Percentiles rank a stretch among this genome's conserved stretches.
Conservation (phyloP, 2,329 filamentous ascomycete species). For the Lithohypha guttulata region DNA sequence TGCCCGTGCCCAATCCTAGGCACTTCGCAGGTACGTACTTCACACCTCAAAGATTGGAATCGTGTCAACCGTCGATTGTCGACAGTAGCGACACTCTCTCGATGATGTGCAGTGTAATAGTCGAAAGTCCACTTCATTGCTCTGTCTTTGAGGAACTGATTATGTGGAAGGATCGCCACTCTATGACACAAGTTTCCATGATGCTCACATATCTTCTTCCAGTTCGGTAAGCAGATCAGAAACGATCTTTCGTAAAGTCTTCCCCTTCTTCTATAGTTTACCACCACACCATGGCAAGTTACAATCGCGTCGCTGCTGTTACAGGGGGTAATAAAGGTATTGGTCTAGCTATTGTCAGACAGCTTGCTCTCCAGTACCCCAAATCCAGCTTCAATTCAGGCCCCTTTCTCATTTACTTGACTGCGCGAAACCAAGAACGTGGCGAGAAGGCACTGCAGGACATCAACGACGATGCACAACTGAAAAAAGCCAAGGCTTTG, state of each 20-base stretch:
- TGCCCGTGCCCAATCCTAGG: too few relatives aligned
- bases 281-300: constrained; percentile 25
- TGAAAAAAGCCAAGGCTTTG: constrained; percentile 39
- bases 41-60: too few relatives aligned
- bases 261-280: neutral
- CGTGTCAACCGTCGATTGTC: too few relatives aligned
- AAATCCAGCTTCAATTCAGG: constrained; percentile 38
- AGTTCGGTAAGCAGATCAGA: too few relatives aligned
- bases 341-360: constrained; percentile 41
- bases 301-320: constrained; percentile 38
- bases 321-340: constrained; percentile 44
- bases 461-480: constrained; percentile 34
- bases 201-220: too few relatives aligned
- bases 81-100: too few relatives aligned
- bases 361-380: constrained; percentile 44
- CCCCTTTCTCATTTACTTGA: constrained; percentile 43
- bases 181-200: too few relatives aligned
- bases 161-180: too few relatives aligned
- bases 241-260: neutral
- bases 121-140: too few relatives aligned
- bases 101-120: too few relatives aligned
- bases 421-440: constrained; percentile 38
- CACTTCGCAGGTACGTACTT: too few relatives aligned
- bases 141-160: too few relatives aligned
- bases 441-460: constrained; percentile 38